Percentiles rank a stretch among this genome's conserved stretches.
Conservation (phyloP, 371 early-diverging fungal genomes). For the Zopfochytrium polystomum region DNA sequence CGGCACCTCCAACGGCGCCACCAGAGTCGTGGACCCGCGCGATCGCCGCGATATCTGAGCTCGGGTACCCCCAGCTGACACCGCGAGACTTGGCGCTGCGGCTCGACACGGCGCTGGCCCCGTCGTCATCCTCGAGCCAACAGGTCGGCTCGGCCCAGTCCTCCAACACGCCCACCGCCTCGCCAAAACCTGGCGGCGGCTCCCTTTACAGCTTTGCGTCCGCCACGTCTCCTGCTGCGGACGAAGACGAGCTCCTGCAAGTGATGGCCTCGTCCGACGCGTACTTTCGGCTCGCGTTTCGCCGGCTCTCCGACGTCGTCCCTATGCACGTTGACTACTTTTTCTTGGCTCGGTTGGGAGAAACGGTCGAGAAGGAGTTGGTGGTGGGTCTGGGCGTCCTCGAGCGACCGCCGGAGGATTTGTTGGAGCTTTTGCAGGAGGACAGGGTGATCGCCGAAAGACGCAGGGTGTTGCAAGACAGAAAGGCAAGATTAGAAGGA, state of each 20-base stretch:
- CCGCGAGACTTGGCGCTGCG: constrained; percentile 29
- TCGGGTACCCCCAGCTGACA: constrained; percentile 35
- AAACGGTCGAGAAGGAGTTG: constrained; percentile 38
- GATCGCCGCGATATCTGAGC: constrained; percentile 35
- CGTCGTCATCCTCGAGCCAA: no score
- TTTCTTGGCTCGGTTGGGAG: constrained; percentile 35
- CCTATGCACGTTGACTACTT: constrained; percentile 39
- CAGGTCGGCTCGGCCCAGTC: no score
- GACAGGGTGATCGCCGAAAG: constrained; percentile 34
- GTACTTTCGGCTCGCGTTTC: constrained; percentile 34
- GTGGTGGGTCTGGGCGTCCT: constrained; percentile 35
- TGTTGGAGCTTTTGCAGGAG: constrained; percentile 34
- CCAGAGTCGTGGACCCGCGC: constrained; percentile 15
- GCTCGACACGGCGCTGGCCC: constrained; percentile 22
- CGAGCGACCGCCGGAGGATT: constrained; percentile 25
- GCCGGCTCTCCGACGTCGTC: constrained; percentile 34
- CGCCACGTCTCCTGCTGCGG: constrained; percentile 9
- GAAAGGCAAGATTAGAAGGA: no score
- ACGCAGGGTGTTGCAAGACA: constrained; percentile 31
- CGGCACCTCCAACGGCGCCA: background rate
- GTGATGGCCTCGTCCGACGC: constrained; percentile 37
- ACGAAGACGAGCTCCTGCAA: constrained; percentile 35
- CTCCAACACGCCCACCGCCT: no score
- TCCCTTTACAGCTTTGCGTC: no score
- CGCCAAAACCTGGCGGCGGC: no score